phyloP scores from a whole-genome alignment of 768 basidiomycete species.

The Lentinus tigrinus region DNA sequence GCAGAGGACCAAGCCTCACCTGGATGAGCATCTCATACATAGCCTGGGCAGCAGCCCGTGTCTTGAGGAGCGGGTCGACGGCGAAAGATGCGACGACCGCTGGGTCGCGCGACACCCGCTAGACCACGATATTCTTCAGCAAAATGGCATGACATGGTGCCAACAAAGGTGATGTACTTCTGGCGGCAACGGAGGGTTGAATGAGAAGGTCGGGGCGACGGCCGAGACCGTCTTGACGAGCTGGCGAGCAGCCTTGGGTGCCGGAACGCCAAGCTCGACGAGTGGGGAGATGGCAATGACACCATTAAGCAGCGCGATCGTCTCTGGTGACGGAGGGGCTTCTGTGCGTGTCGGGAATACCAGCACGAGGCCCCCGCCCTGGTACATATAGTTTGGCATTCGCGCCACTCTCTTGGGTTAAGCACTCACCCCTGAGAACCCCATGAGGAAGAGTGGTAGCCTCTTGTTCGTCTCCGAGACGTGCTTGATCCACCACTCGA shows the following conservation, averaged over 20 bases:
- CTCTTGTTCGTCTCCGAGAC: slow-evolving; percentile 40
- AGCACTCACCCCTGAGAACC: slow-evolving; percentile 66
- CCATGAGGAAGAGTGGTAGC: slow-evolving; percentile 65
- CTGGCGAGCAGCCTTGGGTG: slow-evolving; percentile 16
- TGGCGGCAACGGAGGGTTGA: not conserved
- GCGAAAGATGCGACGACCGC: not conserved
- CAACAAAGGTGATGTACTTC: not conserved
- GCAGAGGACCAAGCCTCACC: not conserved
- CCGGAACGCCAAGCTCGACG: slow-evolving; percentile 58
- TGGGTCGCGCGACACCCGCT: not conserved
- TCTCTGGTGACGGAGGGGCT: slow-evolving; percentile 30
- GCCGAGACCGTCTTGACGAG: not conserved
- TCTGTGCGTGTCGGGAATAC: slow-evolving; percentile 49
- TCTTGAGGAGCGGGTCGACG: not conserved
- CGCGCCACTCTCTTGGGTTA: not conserved
- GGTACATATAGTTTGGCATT: not conserved
- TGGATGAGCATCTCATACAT: not conserved
- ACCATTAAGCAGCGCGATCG: slow-evolving; percentile 48
- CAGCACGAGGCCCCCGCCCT: slow-evolving; percentile 69
- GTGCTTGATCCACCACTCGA: slow-evolving; percentile 62
- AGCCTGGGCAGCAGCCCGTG: not conserved
- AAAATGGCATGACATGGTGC: not conserved
- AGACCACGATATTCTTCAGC: not conserved
- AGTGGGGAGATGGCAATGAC: slow-evolving; percentile 67
- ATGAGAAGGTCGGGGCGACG: not conserved